These are phyloP conservation scores for Lactarius psammicola DNA, from an alignment of 768 basidiomycete genomes.

Conservation along the genomic window DNA sequence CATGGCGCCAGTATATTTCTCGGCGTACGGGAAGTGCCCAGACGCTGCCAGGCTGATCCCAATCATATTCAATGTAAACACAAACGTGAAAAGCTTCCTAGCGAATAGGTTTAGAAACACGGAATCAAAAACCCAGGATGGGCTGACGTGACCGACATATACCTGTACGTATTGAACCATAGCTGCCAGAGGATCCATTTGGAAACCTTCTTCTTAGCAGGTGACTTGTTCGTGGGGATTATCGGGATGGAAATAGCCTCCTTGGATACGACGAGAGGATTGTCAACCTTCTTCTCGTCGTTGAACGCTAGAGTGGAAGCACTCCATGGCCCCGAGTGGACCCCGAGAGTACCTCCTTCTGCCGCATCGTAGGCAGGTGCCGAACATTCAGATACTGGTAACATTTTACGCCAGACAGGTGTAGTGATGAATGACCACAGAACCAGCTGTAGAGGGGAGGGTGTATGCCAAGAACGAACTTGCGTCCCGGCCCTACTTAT, in stretches of 20 bases:
- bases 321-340: constrained; percentile 17
- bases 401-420: constrained; percentile 27
- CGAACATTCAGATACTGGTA: constrained; percentile 29
- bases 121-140: background rate
- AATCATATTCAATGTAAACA: constrained; percentile 50
- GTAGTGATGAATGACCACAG: constrained; percentile 13
- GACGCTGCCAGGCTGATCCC: constrained; percentile 60
- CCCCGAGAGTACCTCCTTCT: constrained; percentile 34
- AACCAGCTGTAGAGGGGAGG: background rate
- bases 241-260: constrained; percentile 36
- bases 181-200: constrained; percentile 59
- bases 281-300: constrained; percentile 28
- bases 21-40: constrained; percentile 67
- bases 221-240: constrained; percentile 36
- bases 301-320: constrained; percentile 16
- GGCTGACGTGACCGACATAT: constrained; percentile 18
- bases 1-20: constrained; percentile 63
- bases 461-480: constrained; percentile 5
- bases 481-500: constrained; percentile 18
- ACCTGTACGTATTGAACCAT: constrained; percentile 84
- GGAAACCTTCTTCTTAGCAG: constrained; percentile 49
- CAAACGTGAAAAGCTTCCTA: constrained; percentile 56
- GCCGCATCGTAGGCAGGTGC: constrained; percentile 32
- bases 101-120: background rate
- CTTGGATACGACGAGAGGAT: constrained; percentile 36